Evolutionary conservation across 1,284 basidiomycete genomes (phyloP), one percentile per base, ranked within the genome.

Genomic region (Exobasidium rhododendri): DNA sequence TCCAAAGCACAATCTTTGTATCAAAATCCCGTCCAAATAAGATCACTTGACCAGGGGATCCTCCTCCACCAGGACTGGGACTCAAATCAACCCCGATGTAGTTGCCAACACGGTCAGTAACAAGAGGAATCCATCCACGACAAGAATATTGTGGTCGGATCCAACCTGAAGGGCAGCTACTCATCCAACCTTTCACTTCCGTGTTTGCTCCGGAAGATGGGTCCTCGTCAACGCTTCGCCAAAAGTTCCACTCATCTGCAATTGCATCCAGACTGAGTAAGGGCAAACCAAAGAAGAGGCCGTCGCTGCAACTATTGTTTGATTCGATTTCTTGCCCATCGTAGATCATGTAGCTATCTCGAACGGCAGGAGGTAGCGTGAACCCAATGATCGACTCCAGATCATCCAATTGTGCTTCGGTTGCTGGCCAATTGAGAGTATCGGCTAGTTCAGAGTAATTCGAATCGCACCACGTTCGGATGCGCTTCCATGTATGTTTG

Each of bases 11-110:
- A 45, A 97, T 91, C 80, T 98, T 98, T 26, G 92, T 91, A 81
- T 98, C 94, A 81, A 98, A 97, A 79, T 98, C 94, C 57, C 94
- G 86, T 13, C 94, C 94, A 80, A 97, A 98, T 53, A 97, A 88
- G 66, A 98, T 97, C 56, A 97, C 93, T 80, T 98, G 94, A 3
- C 94, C 96, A 55, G 86, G 83, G 1, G 86, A 81, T 52, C 93
- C 94, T 40, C 69, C 65, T 29, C 73, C 71, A 22, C 62, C 59
- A 1, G 74, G 71, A n/a, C 78, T 80, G 4, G 94, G 94, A 80
- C 89, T 92, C 64, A 98, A 85, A 80, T 99, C 94, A 54, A 99
- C 85, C 57, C 94, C 94, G 65, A 97, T 86, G 79, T 99, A 99
- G 82, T 99, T 99, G 28, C 94, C 96, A 20, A 87, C 88, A 69